Evolutionary conservation across 192 early-diverging fungal genomes (phyloP).

Genomic region (Coemansia aciculifera): DNA sequence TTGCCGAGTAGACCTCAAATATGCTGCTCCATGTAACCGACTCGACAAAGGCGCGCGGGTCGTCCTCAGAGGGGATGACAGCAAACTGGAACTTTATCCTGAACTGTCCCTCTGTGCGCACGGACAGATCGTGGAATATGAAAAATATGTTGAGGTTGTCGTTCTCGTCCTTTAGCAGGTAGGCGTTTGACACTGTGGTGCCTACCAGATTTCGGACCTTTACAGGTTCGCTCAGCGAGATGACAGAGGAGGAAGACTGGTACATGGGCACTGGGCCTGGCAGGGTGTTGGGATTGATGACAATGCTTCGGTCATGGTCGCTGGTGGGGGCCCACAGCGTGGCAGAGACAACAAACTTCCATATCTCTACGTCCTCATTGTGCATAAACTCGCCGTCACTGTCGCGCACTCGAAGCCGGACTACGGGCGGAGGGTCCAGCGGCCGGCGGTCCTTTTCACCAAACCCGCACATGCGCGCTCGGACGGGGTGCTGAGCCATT

Average conservation of each 20-base stretch:
- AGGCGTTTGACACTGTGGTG: constrained; percentile 65
- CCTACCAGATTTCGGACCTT: constrained; percentile 71
- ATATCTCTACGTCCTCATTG: constrained; percentile 57
- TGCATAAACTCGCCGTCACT: constrained; percentile 54
- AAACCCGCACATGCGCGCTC: constrained; percentile 79
- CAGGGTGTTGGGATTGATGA: constrained; percentile 50
- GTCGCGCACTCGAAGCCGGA: constrained; percentile 60
- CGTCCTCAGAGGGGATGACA: constrained; percentile 60
- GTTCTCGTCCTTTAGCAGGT: constrained; percentile 64
- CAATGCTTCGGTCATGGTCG: constrained; percentile 48
- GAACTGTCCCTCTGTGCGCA: constrained; percentile 73
- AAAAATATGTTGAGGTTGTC: constrained; percentile 73
- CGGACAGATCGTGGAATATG: constrained; percentile 77
- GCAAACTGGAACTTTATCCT: constrained; percentile 70
- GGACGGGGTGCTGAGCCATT: constrained; percentile 69
- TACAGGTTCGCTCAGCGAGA: constrained; percentile 52
- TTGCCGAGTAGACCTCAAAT: constrained; percentile 73
- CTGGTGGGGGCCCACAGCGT: constrained; percentile 47
- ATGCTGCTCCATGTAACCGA: constrained; percentile 48
- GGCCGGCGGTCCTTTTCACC: constrained; percentile 76
- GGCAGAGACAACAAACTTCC: constrained; percentile 50
- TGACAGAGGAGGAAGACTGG: constrained; percentile 37
- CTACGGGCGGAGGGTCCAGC: constrained; percentile 68
- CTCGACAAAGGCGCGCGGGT: constrained; percentile 51
- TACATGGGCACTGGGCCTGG: constrained; percentile 44